phyloP scores from a whole-genome alignment of 2,329 filamentous ascomycete genomes.

The Pseudonectria buxi region DNA sequence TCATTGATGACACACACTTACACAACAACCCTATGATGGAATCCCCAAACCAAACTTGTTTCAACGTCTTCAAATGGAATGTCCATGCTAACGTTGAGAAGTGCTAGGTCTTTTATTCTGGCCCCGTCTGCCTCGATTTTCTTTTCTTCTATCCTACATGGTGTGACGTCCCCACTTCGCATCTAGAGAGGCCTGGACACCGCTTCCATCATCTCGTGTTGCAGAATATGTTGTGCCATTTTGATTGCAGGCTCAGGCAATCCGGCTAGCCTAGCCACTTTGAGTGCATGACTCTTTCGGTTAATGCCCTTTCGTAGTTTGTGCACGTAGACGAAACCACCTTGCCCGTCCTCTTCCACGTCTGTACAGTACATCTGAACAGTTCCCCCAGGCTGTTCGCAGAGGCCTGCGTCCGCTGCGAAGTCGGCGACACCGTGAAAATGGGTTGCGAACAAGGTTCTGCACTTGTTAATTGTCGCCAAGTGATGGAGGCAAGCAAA shows the following conservation, averaged over 20 bases:
- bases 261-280: slow-evolving; percentile 84
- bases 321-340: slow-evolving; percentile 82
- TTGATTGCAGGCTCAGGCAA: slow-evolving; percentile 66
- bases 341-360: slow-evolving; percentile 63
- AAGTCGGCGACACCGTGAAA: slow-evolving; percentile 82
- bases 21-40: slow-evolving; percentile 54
- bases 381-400: slow-evolving; percentile 26
- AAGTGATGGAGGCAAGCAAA: slow-evolving; percentile 85
- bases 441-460: slow-evolving; percentile 89
- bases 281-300: slow-evolving; percentile 80
- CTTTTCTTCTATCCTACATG: slow-evolving; percentile 5
- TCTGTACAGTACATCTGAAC: slow-evolving; percentile 84
- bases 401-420: slow-evolving; percentile 47
- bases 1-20: slow-evolving; percentile 53
- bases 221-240: slow-evolving; percentile 56
- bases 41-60: slow-evolving; percentile 10
- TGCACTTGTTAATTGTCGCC: slow-evolving; percentile 66
- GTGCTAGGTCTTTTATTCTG: slow-evolving; percentile 13
- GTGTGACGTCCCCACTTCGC: slow-evolving; percentile 11
- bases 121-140: slow-evolving; percentile 2
- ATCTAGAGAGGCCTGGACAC: slow-evolving; percentile 4
- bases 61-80: slow-evolving; percentile 22
- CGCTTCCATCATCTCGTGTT: slow-evolving; percentile 7
- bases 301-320: slow-evolving; percentile 77
- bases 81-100: slow-evolving; percentile 33